phyloP scores from a whole-genome alignment of 345 rosid species.

The Orychophragmus violaceus region DNA sequence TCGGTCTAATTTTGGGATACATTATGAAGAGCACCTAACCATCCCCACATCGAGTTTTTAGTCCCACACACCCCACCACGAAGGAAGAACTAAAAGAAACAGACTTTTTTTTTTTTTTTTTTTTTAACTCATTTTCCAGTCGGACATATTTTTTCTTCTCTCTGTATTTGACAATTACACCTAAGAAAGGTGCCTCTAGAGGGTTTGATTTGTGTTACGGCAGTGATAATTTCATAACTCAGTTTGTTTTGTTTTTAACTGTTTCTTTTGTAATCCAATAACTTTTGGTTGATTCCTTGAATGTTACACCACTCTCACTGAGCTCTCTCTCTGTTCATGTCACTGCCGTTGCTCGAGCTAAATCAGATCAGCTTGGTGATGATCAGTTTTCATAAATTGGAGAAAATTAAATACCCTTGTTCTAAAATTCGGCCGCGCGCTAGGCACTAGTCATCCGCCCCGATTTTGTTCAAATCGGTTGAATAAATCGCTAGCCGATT shows the following conservation, averaged over 20 bases:
- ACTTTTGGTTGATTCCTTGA: slow-evolving; percentile 2
- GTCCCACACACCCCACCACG: neutral
- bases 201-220: slow-evolving; percentile 3
- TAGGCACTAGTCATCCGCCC: too few relatives aligned
- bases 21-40: slow-evolving; percentile 59
- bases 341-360: slow-evolving; percentile 45
- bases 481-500: too few relatives aligned
- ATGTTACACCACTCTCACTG: slow-evolving; percentile 23
- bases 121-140: slow-evolving; percentile 14
- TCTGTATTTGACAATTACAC: slow-evolving; percentile 22
- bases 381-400: too few relatives aligned
- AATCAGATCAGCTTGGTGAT: slow-evolving; percentile 35
- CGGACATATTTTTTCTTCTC: neutral
- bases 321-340: slow-evolving; percentile 18
- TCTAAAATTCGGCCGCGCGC: too few relatives aligned
- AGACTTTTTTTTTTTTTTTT: neutral
- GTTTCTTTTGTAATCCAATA: slow-evolving; percentile 8
- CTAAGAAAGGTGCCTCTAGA: slow-evolving; percentile 16
- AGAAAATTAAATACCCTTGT: too few relatives aligned
- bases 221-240: slow-evolving; percentile 13
- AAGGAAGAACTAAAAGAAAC: neutral
- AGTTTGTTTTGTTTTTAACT: neutral
- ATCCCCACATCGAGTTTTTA: neutral
- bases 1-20: slow-evolving; percentile 75
- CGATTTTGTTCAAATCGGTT: too few relatives aligned